These are phyloP conservation scores for Micractinium conductrix DNA, from an alignment of 139 green algal species.

Conservation along the genomic window DNA sequence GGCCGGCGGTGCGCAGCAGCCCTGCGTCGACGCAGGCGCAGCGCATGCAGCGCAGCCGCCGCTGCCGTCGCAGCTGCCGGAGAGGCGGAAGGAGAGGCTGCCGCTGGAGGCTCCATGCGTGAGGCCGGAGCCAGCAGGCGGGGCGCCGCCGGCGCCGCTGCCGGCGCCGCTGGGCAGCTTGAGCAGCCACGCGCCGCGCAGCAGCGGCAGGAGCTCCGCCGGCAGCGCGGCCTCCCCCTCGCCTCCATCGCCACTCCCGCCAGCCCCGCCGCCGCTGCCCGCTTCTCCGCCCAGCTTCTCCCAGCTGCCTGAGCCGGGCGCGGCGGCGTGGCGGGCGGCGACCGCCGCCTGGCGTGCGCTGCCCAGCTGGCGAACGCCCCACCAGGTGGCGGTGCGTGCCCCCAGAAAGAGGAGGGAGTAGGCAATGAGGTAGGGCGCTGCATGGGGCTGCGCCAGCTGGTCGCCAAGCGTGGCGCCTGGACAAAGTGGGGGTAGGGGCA, in stretches of 20 bases:
- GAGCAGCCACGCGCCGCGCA: conserved; percentile 56
- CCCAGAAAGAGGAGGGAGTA: conserved; percentile 40
- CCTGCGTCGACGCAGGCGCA: not conserved
- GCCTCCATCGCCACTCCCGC: too few species aligned
- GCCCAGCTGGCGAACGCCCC: not conserved
- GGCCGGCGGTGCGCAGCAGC: too few species aligned
- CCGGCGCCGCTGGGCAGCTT: conserved; percentile 35
- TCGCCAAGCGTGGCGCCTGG: conserved; percentile 8
- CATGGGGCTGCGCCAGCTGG: conserved; percentile 31
- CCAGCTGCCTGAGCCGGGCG: not conserved
- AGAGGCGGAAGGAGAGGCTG: not conserved
- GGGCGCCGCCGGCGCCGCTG: not conserved
- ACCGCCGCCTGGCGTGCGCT: not conserved
- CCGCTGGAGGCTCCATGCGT: not conserved
- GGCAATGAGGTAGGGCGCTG: conserved; percentile 33
- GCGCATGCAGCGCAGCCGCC: not conserved
- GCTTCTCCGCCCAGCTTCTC: not conserved
- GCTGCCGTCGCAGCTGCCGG: not conserved
- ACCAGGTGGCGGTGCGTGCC: conserved; percentile 13
- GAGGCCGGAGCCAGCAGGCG: not conserved
- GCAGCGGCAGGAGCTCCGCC: conserved; percentile 46
- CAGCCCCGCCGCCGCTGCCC: too few species aligned
- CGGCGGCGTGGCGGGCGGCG: too few species aligned
- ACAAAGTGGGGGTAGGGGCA: too few species aligned
- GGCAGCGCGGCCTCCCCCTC: conserved; percentile 5